Evolutionary conservation across 2,329 filamentous ascomycete species (phyloP).

Genomic region (Botrytis sinoallii): DNA sequence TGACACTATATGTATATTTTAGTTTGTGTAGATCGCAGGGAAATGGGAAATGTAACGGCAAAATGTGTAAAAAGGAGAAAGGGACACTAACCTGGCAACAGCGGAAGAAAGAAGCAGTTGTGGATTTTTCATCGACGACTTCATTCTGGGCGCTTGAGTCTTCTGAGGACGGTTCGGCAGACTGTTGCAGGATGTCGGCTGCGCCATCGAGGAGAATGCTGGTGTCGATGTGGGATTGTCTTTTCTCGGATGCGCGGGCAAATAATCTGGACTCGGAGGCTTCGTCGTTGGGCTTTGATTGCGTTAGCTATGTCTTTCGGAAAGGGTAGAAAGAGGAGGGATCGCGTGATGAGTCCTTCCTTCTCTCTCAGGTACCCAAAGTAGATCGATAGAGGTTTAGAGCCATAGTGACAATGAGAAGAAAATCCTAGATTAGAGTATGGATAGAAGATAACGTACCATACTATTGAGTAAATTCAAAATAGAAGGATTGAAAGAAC

Average conservation of each 20-base stretch:
- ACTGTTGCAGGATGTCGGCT: background rate
- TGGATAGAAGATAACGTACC: background rate
- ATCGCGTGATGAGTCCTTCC: too few relatives aligned
- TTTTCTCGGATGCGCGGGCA: background rate
- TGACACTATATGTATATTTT: background rate
- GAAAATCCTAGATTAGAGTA: too few relatives aligned
- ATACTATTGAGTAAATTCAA: background rate
- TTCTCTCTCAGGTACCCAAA: background rate
- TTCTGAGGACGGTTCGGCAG: too few relatives aligned
- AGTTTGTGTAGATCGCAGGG: background rate
- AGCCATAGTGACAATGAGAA: background rate
- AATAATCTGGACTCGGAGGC: background rate
- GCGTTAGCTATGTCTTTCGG: background rate
- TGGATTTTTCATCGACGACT: background rate
- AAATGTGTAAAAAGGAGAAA: too few relatives aligned
- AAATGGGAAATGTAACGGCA: background rate
- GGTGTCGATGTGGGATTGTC: background rate
- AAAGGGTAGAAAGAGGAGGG: accelerated
- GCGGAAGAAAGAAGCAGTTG: background rate
- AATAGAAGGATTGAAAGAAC: background rate
- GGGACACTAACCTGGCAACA: background rate
- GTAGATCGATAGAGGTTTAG: background rate
- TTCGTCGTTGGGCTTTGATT: slow-evolving; percentile 9
- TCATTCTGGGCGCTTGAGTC: background rate
- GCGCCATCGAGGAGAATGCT: background rate